Base-by-base conservation (phyloP, 2,329 filamentous ascomycete species). In the Verticillium zaregamsianum region DNA sequence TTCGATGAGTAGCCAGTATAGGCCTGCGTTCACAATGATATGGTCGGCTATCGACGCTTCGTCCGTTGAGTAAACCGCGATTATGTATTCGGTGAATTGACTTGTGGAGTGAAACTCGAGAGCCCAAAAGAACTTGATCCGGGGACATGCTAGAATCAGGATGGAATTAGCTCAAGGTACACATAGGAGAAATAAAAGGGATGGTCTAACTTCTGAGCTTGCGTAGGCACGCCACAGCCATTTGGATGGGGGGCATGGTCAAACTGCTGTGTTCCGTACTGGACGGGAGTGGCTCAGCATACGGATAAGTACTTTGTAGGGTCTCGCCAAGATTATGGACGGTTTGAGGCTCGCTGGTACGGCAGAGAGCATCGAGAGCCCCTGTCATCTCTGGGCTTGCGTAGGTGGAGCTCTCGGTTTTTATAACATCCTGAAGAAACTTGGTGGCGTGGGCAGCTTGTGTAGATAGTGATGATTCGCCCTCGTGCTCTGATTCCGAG, bases 391-490 rank as follows among this genome's bases (percentile, higher is more conserved):
- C 68, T 1, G 60, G 56, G 9, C 69, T 59, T 8, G 68, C 62
- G 2, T 62, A 55, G 1, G 61, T 60, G 5, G 61, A 59, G 6
- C 60, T 63, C 52, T 62, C 66, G 55, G 39, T 63, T 23, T 39
- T 3, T 31, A 71, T 61, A 28, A 65, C 59, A 37, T 59, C 54
- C 6, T 49, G 63, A 2, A 71, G 64, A 33, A 71, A 69, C 28
- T 32, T 63, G 8, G 63, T 65, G 1, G 68, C 69, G 20, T 68
- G 68, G 2, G 66, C 65, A 1, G 68, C 64, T 15, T 69, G 68
- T 1, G 68, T 64, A 9, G 64, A 66, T 1, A 67, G 54, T 0
- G 66, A 66, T 0, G 64, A 66, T 35, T 68, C 67, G n/a, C 66
- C 66, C 52, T 68, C 66, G 11, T 66, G 65, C 23, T 68, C 64